These are phyloP conservation scores for Coemansia biformis DNA, from an alignment of 192 early-diverging fungal genomes.

Conservation along the genomic window DNA sequence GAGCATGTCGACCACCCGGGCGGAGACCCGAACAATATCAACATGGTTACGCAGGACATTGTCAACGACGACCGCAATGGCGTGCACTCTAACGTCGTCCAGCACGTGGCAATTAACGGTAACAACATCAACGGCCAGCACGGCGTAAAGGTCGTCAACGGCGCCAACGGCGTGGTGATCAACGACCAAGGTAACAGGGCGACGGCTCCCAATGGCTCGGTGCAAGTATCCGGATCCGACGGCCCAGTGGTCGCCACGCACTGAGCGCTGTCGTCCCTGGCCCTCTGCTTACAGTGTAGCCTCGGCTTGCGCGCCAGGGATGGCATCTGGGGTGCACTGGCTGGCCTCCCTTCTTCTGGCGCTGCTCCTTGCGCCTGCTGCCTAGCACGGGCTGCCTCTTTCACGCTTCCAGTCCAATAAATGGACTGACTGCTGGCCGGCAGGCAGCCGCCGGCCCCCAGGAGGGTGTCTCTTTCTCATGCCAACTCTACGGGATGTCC, in stretches of 20 bases:
- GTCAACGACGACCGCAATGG: conserved; percentile 33
- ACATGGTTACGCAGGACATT: conserved; percentile 19
- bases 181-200: conserved; percentile 33
- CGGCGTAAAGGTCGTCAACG: conserved; percentile 8
- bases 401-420: too few relatives aligned
- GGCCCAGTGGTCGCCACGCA: conserved; percentile 1
- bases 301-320: too few relatives aligned
- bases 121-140: conserved; percentile 29
- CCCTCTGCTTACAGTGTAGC: too few relatives aligned
- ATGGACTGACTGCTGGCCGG: too few relatives aligned
- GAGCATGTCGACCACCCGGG: conserved; percentile 34
- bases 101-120: conserved; percentile 24
- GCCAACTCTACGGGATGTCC: too few relatives aligned
- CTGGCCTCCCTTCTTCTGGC: too few relatives aligned
- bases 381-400: too few relatives aligned
- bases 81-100: conserved; percentile 28
- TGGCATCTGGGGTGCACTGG: too few relatives aligned
- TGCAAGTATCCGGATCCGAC: conserved; percentile 1
- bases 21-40: conserved; percentile 37
- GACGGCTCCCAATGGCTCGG: background rate
- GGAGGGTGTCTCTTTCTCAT: too few relatives aligned
- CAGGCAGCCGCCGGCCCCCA: too few relatives aligned
- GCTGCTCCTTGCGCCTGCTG: too few relatives aligned
- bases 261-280: too few relatives aligned
- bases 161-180: conserved; percentile 15